These are phyloP conservation scores for Boletus rubropictus DNA, from an alignment of 768 basidiomycete species.

Conservation along the genomic window DNA sequence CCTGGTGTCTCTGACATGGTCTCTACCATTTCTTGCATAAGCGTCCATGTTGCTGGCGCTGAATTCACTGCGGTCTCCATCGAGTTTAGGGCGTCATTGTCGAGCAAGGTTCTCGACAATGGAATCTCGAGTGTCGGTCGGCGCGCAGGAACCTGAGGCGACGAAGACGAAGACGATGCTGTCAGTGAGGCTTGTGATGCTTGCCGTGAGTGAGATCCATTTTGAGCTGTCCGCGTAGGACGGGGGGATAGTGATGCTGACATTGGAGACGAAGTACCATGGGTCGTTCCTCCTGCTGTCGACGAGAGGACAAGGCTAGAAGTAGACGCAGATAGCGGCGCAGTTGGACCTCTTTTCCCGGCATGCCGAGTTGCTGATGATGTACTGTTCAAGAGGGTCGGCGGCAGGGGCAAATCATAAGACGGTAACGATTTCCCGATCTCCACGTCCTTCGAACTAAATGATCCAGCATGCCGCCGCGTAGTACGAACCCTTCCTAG, in stretches of 20 bases:
- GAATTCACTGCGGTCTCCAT: constrained; percentile 74
- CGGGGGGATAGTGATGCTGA: constrained; percentile 14
- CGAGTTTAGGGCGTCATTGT: constrained; percentile 73
- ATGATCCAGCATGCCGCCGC: constrained; percentile 89
- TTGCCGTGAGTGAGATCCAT: constrained; percentile 37
- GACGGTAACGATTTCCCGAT: constrained; percentile 76
- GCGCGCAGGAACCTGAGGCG: constrained; percentile 21
- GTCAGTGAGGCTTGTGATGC: constrained; percentile 40
- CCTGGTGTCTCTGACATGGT: constrained; percentile 47
- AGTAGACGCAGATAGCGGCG: constrained; percentile 30
- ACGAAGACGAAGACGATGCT: constrained; percentile 35
- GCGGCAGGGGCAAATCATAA: constrained; percentile 38
- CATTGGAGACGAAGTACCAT: constrained; percentile 3
- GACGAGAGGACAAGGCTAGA: constrained; percentile 14
- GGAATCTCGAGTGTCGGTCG: constrained; percentile 44
- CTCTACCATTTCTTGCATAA: constrained; percentile 69
- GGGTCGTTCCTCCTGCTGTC: constrained; percentile 1
- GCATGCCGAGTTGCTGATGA: constrained; percentile 39
- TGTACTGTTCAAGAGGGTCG: constrained; percentile 22
- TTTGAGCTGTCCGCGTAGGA: constrained; percentile 6
- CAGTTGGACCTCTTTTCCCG: constrained; percentile 44
- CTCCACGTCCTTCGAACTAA: constrained; percentile 88
- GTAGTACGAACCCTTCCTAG: constrained; percentile 48
- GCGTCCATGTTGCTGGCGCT: constrained; percentile 77
- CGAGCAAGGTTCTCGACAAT: constrained; percentile 59